Evolutionary conservation across 768 basidiomycete species (phyloP), one percentile per base, ranked within the genome.

Genomic region (Kwoniella heveanensis): DNA sequence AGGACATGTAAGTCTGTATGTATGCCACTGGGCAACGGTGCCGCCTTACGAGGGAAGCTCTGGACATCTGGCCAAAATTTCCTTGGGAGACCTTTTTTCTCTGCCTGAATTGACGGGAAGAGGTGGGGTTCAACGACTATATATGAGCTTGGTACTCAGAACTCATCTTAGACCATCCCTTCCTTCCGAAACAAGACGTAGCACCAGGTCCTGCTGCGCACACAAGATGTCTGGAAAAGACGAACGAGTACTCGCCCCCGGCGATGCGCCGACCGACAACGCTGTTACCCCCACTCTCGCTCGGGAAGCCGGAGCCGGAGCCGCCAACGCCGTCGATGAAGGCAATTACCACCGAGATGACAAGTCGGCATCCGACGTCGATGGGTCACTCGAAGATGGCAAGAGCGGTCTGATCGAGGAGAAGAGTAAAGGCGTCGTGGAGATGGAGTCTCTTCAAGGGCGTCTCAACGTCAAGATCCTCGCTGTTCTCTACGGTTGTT

Each of bases 401-500:
- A 44, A 44, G 39, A 54, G 22, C 24, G 27, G 37, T 13, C 27
- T 68, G 22, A 47, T 71, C 25, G 61, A 65, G 39, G 59, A 61
- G 21, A 74, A 76, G 60, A 64, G 60, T 3, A 67, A 68, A 12
- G 79, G 79, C 17, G 76, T 77, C 10, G 49, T 67, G 2, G 72
- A 78, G 64, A 80, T 80, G 74, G 79, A 80, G 49, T 52, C 58
- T 0, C 62, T 80, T 13, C 39, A 58, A 25, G 61, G 25, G 3
- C 47, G 74, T 6, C 49, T 78, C 21, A 67, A 65, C 54, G 52
- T 30, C 52, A 74, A 68, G 62, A 70, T 63, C 29, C 66, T 68
- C 21, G 54, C 70, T 49, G 32, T 71, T 6, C 66, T 80, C 12
- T 78, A 74, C 60, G 66, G 67, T 1, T 55, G 54, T 1, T 80